Evolutionary conservation across 257 asterid genomes (phyloP), one percentile per base, ranked within the genome.

Genomic region (Lavandula angustifolia): DNA sequence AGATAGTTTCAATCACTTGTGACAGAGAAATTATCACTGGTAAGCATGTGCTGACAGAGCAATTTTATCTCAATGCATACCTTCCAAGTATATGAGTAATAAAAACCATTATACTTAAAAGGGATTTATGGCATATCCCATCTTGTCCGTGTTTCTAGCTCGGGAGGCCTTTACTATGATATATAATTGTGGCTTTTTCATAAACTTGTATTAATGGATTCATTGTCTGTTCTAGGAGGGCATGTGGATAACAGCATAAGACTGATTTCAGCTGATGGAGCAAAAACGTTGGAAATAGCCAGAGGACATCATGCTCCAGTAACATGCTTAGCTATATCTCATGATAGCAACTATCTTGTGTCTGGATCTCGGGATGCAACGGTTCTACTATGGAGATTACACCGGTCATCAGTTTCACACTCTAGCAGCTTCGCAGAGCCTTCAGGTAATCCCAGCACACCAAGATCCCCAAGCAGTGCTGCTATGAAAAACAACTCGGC

Each of bases 301-400:
- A 78, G 91, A 77, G 97, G 95, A 64, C 99, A 94, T 79, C 87
- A 91, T 75, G 94, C 95, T 76, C 97, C 99, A 9, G 95, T 94
- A 54, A 90, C 97, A 18, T 94, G 95, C 77, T 69, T 94, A 70
- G 75, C 92, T 71, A 52, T 83, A 64, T 90, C 97, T 73, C 82
- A 96, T 35, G 96, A 84, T 75, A 83, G 90, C 83, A 86, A 61
- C 80, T 83, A 86, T 79, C 95, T 94, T 22, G 96, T 90, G 64
- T 86, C 97, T 9, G 99, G 97, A 14, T 90, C 99, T 65, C 88
- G 85, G 4, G 99, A 94, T 70, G 66, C 97, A 46, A 91, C 94
- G 10, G 81, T 90, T 77, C 72, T 94, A 40, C 85, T 94, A 52
- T 94, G 99, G 99, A 86, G 85, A 83, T 77, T 94, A 80, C 91